A percentile compares a stretch with the other conserved stretches of the same genome.
Conservation (phyloP, 176 grass and related monocot genomes). For the Pharus latifolius region DNA sequence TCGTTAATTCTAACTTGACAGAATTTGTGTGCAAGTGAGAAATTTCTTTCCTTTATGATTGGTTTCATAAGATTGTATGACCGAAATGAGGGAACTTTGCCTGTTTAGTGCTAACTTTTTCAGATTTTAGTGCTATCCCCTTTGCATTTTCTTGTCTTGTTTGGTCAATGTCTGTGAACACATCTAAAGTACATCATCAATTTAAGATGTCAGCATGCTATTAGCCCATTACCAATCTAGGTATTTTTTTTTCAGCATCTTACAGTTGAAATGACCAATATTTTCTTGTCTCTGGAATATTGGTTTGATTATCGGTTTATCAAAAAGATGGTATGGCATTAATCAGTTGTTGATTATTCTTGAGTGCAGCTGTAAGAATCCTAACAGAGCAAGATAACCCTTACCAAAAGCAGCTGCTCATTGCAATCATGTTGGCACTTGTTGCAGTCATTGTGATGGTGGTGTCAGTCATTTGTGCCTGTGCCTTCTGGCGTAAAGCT, state of each 20-base stretch:
- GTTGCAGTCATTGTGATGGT: not conserved
- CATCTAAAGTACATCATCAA: not conserved
- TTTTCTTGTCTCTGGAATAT: not conserved
- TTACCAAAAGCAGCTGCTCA: slow-evolving; percentile 4
- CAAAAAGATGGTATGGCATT: not conserved
- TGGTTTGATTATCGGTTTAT: not conserved
- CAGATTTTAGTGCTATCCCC: not conserved
- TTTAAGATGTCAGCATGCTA: not conserved
- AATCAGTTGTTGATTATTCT: not conserved
- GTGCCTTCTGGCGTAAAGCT: slow-evolving; percentile 28
- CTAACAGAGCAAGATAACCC: not conserved
- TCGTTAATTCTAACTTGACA: not conserved
- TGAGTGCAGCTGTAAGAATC: not conserved
- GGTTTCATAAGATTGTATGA: not conserved
- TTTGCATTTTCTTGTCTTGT: not conserved
- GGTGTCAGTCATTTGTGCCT: slow-evolving; percentile 14
- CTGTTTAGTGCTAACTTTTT: not conserved
- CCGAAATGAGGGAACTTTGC: not conserved
- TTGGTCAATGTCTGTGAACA: not conserved
- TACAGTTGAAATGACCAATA: not conserved
- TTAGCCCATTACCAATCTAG: too few relatives aligned
- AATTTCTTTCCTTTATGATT: not conserved
- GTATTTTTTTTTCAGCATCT: not conserved
- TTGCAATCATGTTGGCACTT: slow-evolving; percentile 19
- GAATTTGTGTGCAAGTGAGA: not conserved